phyloP scores from a whole-genome alignment of 2,329 filamentous ascomycete genomes.

The Fusarium sulawesiense region DNA sequence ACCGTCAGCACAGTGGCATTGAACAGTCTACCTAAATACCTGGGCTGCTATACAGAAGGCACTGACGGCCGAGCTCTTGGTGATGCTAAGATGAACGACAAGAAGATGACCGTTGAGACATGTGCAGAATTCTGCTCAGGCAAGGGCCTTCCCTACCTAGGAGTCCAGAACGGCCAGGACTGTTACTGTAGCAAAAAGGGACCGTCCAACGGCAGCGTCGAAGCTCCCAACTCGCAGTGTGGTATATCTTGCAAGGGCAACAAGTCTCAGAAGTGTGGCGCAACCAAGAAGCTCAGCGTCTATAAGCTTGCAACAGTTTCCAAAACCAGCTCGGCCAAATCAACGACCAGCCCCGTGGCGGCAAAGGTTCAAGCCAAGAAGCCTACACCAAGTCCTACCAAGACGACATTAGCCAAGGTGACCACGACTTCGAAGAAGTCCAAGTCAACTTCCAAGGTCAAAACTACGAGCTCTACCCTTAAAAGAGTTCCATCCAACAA shows the following conservation, averaged over 20 bases:
- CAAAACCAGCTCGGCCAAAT: constrained; percentile 7
- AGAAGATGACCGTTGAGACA: constrained; percentile 28
- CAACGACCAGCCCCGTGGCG: neutral
- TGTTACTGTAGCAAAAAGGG: constrained; percentile 37
- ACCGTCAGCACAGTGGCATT: neutral
- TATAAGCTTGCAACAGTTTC: constrained; percentile 22
- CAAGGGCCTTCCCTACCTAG: constrained; percentile 32
- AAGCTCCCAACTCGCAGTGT: constrained; percentile 22
- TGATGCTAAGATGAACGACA: constrained; percentile 20
- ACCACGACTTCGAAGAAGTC: neutral
- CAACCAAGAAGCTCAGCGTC: constrained; percentile 25
- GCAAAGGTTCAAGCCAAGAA: constrained; percentile 4
- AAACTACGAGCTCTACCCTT: neutral
- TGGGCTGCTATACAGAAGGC: constrained; percentile 40
- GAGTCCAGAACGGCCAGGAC: constrained; percentile 31
- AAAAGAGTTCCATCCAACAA: neutral
- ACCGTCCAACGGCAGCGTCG: constrained; percentile 29
- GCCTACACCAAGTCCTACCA: neutral
- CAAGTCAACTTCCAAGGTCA: constrained; percentile 1
- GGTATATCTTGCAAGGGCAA: constrained; percentile 31
- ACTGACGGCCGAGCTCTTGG: constrained; percentile 10
- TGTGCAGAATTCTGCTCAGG: constrained; percentile 33
- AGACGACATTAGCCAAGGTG: neutral
- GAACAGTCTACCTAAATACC: constrained; percentile 2
- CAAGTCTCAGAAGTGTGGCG: constrained; percentile 30